Evolutionary conservation across 768 basidiomycete species (phyloP), one percentile per base, ranked within the genome.

Genomic region (Tricholoma saponaceum): DNA sequence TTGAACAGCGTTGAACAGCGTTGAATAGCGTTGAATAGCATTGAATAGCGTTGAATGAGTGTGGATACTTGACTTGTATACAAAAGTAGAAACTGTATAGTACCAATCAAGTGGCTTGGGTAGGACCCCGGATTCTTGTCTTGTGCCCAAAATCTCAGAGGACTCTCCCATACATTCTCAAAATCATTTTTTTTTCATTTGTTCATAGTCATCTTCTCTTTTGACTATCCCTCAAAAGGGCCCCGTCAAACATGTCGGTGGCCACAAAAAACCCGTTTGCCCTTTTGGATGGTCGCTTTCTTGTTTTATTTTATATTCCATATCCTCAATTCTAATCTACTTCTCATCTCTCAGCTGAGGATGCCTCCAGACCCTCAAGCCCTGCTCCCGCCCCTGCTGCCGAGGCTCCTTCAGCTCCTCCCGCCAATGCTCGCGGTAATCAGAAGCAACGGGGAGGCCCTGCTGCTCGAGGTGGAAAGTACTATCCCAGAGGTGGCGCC

Each of bases 181-280:
- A 26, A 47, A 47, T 52, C 35, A 22, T 37, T 58, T 58, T 26
- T 51, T 52, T 41, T 47, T 53, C 58, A 43, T 20, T 54, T 20
- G 52, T 55, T 52, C 35, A 57, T 50, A 61, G 56, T 58, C 54
- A 49, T 49, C 41, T n/a, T n/a, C n/a, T n/a, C n/a, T n/a, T n/a
- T 66, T 77, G 68, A 71, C 61, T 67, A 64, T 65, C 61, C 66
- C 58, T 50, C 59, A 69, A 79, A 79, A 75, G 73, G 79, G 82
- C 84, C 80, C 84, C 84, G 82, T 79, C 82, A 76, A 83, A 74
- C 69, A 92, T 93, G 90, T 91, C 90, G 89, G 90, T 92, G 84
- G 90, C 87, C 78, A 85, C 85, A 70, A 85, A 77, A 83, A 92
- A 92, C 78, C 86, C 87, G 64, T 93, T 92, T 78, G 84, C 90